Evolutionary conservation across 2,329 filamentous ascomycete species (phyloP).

Genomic region (Thermomyces lanuginosus): DNA sequence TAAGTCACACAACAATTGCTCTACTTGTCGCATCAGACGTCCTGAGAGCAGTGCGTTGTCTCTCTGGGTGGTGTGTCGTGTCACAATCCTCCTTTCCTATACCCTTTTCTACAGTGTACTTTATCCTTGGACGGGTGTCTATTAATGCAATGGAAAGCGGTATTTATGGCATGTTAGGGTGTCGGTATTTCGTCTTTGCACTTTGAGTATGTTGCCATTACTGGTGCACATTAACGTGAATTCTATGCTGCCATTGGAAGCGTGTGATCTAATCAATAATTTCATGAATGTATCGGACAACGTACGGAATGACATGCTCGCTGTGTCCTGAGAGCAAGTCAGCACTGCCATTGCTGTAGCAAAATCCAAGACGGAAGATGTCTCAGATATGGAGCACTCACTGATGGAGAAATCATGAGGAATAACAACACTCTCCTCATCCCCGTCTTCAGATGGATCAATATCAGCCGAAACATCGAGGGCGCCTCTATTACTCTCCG

Average conservation of each 20-base stretch:
- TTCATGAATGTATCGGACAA: slow-evolving; percentile 4
- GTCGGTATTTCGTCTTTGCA: no score
- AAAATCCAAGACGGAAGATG: not conserved
- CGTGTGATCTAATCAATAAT: slow-evolving; percentile 3
- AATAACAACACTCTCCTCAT: slow-evolving; percentile 6
- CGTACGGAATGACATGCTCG: slow-evolving; percentile 6
- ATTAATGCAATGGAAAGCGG: no score
- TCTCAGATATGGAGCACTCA: slow-evolving; percentile 1
- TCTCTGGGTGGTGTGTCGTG: no score
- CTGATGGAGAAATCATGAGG: slow-evolving; percentile 7
- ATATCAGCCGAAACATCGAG: slow-evolving; percentile 4
- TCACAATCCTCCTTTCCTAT: no score
- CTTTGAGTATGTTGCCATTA: no score
- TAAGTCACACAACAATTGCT: no score
- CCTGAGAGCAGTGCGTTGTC: no score
- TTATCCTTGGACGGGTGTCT: no score
- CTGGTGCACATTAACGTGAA: slow-evolving; percentile 1
- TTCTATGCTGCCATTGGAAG: not conserved
- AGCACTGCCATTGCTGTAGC: not conserved
- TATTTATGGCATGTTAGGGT: no score
- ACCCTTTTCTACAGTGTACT: no score
- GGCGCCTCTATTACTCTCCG: not conserved
- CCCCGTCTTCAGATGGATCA: slow-evolving; percentile 6
- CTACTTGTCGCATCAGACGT: no score
- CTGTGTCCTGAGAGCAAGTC: slow-evolving; percentile 4